Evolutionary conservation across 495 filamentous ascomycete species (phyloP), one percentile per base, ranked within the genome.

Genomic region (Parachaetomium inaequale): DNA sequence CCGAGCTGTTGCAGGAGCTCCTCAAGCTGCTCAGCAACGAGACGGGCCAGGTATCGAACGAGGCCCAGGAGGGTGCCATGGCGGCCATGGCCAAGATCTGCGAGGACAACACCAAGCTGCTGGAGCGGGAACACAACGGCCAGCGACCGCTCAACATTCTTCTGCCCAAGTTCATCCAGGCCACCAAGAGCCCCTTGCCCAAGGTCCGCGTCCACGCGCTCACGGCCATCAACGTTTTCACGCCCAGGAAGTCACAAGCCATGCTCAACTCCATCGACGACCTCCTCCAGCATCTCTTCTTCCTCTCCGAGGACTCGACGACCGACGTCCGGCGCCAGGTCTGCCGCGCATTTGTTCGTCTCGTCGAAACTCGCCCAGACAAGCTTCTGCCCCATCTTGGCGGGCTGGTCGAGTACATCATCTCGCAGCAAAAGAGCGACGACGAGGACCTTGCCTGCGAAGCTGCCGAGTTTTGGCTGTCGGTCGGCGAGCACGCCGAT

Each of bases 381-480:
- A 93, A 92, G 77, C 85, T 99, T 58, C 79, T 88, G 31, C 94
- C 94, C 23, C 89, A 98, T 70, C 87, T 99, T 77, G 80, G 81
- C 58, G 94, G 90, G 1, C 80, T 99, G 57, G 93, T 98, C 31
- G 88, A 92, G 70, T 99, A 96, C 72, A 96, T 96, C 75, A 81
- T 96, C 62, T 76, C 85, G 28, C 93, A 98, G 72, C 94, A 98
- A 73, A 83, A 87, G 66, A 91, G 87, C 61, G 89, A 94, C 32
- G 93, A 96, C 66, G 89, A 91, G 53, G 94, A 98, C 53, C 82
- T 98, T 52, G 91, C 93, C 45, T 85, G 94, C 38, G 94, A 98
- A 73, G 94, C 94, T 17, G 93, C 95, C 8, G 94, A 98, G 74
- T 99, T 99, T 70, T 99, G 93, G 92, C 84, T 99, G 52, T 89